These are phyloP conservation scores for Komagataella pseudopastoris DNA, from an alignment of 805 yeast genomes.

Conservation along the genomic window DNA sequence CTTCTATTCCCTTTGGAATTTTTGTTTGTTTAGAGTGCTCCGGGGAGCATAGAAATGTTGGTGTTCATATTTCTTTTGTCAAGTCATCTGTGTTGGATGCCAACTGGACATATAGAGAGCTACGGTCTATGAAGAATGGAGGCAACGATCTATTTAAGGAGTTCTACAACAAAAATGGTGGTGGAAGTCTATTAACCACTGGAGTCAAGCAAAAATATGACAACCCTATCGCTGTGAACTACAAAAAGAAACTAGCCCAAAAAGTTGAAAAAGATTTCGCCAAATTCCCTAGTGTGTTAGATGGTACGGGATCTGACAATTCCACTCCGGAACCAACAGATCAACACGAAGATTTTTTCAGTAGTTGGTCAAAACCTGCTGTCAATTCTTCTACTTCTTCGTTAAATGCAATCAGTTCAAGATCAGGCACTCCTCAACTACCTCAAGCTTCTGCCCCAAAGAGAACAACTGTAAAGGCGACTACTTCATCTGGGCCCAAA, in stretches of 20 bases:
- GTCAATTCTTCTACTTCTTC: slow-evolving; percentile 29
- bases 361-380: slow-evolving; percentile 78
- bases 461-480: slow-evolving; percentile 14
- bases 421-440: slow-evolving; percentile 17
- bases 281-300: slow-evolving; percentile 61
- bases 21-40: slow-evolving; percentile 89
- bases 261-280: slow-evolving; percentile 54
- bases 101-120: slow-evolving; percentile 83
- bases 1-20: slow-evolving; percentile 93
- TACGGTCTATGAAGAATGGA: slow-evolving; percentile 86
- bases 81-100: slow-evolving; percentile 77
- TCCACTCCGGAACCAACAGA: slow-evolving; percentile 14
- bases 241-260: slow-evolving; percentile 66
- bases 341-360: slow-evolving; percentile 75
- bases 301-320: slow-evolving; percentile 36
- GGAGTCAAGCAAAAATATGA: slow-evolving; percentile 74
- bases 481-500: slow-evolving; percentile 12
- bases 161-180: slow-evolving; percentile 75
- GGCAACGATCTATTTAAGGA: slow-evolving; percentile 84
- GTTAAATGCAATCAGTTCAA: slow-evolving; percentile 17
- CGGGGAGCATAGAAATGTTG: slow-evolving; percentile 89
- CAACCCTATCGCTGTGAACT: slow-evolving; percentile 64
- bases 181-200: slow-evolving; percentile 51
- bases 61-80: slow-evolving; percentile 93
- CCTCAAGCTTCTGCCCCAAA: slow-evolving; percentile 15